Conservation (phyloP, 2,329 filamentous ascomycete species). For the Alternaria gaisen region DNA sequence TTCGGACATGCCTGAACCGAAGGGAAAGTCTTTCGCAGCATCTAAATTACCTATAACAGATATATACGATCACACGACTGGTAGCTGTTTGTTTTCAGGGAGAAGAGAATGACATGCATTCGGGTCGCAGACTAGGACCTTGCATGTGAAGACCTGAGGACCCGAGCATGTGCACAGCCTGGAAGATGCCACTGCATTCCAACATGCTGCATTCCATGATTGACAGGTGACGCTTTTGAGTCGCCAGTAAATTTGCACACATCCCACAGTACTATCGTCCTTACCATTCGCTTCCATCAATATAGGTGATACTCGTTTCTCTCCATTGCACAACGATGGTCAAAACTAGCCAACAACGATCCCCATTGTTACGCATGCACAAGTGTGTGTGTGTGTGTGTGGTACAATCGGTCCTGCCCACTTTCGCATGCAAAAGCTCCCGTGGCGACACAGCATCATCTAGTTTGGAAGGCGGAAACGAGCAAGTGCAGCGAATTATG, state of each 20-base stretch:
- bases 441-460: background rate
- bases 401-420: slow-evolving; percentile 2
- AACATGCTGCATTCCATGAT: background rate
- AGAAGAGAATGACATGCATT: background rate
- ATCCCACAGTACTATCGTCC: background rate
- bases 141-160: background rate
- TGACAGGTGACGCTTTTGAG: slow-evolving; percentile 6
- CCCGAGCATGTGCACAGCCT: background rate
- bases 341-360: background rate
- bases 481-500: background rate
- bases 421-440: slow-evolving; percentile 3
- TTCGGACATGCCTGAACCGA: background rate
- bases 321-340: background rate
- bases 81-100: background rate
- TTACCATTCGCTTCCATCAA: background rate
- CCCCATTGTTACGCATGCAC: background rate
- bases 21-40: background rate
- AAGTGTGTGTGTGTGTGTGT: background rate
- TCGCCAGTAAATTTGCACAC: slow-evolving; percentile 2
- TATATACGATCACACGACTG: background rate
- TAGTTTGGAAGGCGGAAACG: background rate
- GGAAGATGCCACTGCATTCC: background rate
- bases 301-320: background rate
- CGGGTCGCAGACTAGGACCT: background rate
- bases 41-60: background rate